phyloP scores from a whole-genome alignment of 495 filamentous ascomycete species.

The Talaromyces adpressus region DNA sequence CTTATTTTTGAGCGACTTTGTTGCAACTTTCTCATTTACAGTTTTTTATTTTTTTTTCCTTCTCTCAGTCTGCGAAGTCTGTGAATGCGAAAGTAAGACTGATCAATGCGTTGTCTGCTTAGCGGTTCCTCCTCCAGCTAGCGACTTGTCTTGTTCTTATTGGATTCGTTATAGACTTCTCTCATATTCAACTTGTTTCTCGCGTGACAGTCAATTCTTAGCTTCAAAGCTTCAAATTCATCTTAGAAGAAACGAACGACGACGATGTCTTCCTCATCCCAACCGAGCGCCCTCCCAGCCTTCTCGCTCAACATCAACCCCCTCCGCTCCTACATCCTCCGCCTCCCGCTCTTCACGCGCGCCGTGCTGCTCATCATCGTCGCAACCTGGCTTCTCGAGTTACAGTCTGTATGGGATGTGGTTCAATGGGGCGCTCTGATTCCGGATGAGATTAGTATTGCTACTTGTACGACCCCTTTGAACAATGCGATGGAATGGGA shows the following conservation, averaged over 20 bases:
- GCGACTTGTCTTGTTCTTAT: background rate
- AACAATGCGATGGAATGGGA: too few relatives aligned
- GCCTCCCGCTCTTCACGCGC: conserved; percentile 84
- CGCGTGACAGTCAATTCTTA: background rate
- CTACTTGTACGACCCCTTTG: conserved; percentile 49
- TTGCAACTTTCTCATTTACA: background rate
- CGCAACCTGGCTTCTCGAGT: conserved; percentile 56
- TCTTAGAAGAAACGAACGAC: background rate
- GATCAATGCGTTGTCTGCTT: background rate
- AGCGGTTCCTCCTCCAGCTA: background rate
- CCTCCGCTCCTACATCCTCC: conserved; percentile 64
- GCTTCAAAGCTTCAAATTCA: conserved; percentile 11
- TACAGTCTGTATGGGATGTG: conserved; percentile 62
- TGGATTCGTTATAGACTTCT: background rate
- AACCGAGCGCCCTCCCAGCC: conserved; percentile 31
- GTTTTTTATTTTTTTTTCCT: background rate
- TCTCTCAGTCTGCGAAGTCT: background rate
- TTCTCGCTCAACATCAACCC: conserved; percentile 43
- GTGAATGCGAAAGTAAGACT: background rate
- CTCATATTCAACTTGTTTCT: background rate
- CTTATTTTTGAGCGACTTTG: background rate
- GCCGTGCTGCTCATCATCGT: conserved; percentile 61
- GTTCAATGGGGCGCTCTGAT: conserved; percentile 69
- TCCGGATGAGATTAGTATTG: conserved; percentile 64
- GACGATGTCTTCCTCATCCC: conserved; percentile 1